Evolutionary conservation across 306 rosid species (phyloP).

Genomic region (Abrus pulchellus): DNA sequence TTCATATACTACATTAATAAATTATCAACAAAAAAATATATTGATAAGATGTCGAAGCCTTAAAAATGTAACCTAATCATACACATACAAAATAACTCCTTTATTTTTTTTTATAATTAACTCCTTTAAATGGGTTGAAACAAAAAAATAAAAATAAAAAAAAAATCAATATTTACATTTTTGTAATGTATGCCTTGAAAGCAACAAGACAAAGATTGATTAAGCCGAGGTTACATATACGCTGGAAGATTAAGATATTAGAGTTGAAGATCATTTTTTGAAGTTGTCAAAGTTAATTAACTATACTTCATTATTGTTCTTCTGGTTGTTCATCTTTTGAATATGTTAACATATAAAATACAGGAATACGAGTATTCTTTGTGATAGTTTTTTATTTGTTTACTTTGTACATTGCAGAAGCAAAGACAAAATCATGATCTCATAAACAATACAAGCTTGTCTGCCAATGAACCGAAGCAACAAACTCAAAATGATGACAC

Average conservation of each 20-base stretch:
- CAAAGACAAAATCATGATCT: constrained; percentile 15
- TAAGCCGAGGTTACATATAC: not conserved
- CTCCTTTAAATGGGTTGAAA: too few species aligned
- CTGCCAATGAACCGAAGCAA: too few species aligned
- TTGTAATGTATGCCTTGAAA: not conserved
- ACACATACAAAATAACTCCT: too few species aligned
- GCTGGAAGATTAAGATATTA: constrained; percentile 4
- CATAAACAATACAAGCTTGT: not conserved
- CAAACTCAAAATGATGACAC: too few species aligned
- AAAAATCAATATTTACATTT: too few species aligned
- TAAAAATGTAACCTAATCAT: too few species aligned
- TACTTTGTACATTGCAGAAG: not conserved
- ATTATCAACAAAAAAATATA: not conserved
- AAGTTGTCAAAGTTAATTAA: not conserved
- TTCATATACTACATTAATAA: not conserved
- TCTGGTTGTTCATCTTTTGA: not conserved
- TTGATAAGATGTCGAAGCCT: not conserved
- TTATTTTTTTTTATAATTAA: too few species aligned
- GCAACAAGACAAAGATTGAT: not conserved
- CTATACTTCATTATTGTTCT: not conserved
- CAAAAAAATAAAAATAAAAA: too few species aligned
- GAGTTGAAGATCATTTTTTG: constrained; percentile 21
- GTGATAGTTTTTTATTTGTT: not conserved
- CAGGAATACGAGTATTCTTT: not conserved
- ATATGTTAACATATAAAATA: not conserved